Evolutionary conservation across 768 basidiomycete genomes (phyloP).

Genomic region (Russula ochroleuca): DNA sequence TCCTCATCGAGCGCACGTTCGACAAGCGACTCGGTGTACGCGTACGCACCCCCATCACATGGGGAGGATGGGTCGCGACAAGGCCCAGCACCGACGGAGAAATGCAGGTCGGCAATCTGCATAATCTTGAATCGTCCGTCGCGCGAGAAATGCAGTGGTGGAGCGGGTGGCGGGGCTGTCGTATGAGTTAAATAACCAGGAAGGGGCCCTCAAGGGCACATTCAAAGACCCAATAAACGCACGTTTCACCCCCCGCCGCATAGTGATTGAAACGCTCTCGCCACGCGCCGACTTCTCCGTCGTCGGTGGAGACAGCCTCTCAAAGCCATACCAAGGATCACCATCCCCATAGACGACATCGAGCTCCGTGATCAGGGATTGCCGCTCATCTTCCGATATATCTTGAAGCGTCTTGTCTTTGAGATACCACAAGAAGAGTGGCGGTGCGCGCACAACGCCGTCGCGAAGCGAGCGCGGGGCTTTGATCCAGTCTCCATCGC

Average conservation of each 20-base stretch:
- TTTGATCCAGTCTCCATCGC: slow-evolving; percentile 57
- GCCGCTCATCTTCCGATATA: slow-evolving; percentile 54
- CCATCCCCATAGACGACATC: slow-evolving; percentile 87
- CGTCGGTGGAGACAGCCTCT: slow-evolving; percentile 61
- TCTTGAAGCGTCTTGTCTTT: slow-evolving; percentile 58
- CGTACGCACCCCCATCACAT: slow-evolving; percentile 60
- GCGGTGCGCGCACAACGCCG: slow-evolving; percentile 53
- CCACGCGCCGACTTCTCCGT: slow-evolving; percentile 37
- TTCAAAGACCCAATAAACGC: slow-evolving; percentile 30
- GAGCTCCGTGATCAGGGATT: slow-evolving; percentile 79
- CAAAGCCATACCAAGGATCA: slow-evolving; percentile 82
- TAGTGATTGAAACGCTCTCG: slow-evolving; percentile 60
- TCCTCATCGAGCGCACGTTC: slow-evolving; percentile 67
- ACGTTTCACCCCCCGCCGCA: slow-evolving; percentile 73
- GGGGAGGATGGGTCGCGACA: slow-evolving; percentile 70
- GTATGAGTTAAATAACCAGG: slow-evolving; percentile 11
- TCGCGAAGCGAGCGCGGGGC: slow-evolving; percentile 57
- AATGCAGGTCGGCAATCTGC: slow-evolving; percentile 93
- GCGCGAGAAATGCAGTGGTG: slow-evolving; percentile 74
- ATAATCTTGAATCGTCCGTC: slow-evolving; percentile 86
- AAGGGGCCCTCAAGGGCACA: neutral
- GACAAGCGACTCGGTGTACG: slow-evolving; percentile 71
- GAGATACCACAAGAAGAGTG: slow-evolving; percentile 77
- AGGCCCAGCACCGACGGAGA: slow-evolving; percentile 68
- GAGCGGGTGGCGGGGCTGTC: slow-evolving; percentile 65